A percentile compares a stretch with the other conserved stretches of the same genome.
Conservation (phyloP, 2,329 filamentous ascomycete genomes). For the Epichloe elymi region DNA sequence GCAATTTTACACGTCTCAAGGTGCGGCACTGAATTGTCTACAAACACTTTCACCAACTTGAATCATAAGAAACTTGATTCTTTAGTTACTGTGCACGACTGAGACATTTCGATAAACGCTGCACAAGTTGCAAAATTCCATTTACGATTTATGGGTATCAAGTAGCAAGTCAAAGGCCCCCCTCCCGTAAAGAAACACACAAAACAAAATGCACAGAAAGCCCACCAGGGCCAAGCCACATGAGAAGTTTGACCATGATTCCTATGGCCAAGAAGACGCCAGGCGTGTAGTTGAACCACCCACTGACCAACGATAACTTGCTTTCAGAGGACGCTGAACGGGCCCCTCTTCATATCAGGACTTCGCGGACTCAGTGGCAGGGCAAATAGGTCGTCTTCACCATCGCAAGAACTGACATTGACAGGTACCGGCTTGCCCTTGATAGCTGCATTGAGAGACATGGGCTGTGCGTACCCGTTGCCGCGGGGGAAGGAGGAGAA, state of each 20-base stretch:
- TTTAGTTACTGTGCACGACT: not conserved
- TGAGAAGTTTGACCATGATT: not conserved
- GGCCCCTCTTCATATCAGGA: conserved; percentile 73
- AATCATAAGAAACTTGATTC: too few species aligned
- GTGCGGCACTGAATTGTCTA: too few species aligned
- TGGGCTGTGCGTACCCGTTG: conserved; percentile 10
- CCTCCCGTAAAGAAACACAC: not conserved
- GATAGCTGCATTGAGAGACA: conserved; percentile 23
- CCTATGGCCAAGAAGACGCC: not conserved
- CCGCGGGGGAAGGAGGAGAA: conserved; percentile 19
- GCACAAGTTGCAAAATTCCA: not conserved
- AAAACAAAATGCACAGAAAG: not conserved
- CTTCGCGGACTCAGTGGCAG: conserved; percentile 76
- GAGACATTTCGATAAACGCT: not conserved
- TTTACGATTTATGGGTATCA: conserved; percentile 8
- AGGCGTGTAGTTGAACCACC: not conserved
- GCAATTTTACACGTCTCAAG: too few species aligned
- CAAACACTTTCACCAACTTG: too few species aligned
- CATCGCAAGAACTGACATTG: conserved; percentile 12
- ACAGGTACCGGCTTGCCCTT: conserved; percentile 11
- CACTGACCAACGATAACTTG: too few species aligned
- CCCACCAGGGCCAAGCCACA: not conserved
- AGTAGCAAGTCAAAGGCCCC: not conserved
- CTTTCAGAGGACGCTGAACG: conserved; percentile 36
- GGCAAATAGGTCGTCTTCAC: conserved; percentile 73